Base-by-base conservation (phyloP, 1,284 basidiomycete genomes). In the Taiwanofungus camphoratus region DNA sequence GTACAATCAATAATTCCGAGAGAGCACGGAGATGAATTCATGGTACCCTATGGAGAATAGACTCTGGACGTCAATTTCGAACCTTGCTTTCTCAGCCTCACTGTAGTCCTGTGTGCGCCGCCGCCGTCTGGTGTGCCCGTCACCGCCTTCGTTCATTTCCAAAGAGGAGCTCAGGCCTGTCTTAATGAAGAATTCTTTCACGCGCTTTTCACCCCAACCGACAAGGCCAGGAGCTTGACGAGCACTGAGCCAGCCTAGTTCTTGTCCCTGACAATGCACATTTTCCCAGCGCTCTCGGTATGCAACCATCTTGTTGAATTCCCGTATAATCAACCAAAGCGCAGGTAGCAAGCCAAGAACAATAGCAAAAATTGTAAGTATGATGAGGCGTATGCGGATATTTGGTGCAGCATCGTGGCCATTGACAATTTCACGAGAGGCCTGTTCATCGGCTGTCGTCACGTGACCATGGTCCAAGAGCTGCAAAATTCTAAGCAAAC, bases 231-330 rank as follows among this genome's bases (percentile, higher is more conserved):
- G 79, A 9, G 78, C 82, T 23, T 69, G 60, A 12, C 64, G 65
- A 0, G 72, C 76, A 52, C 77, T 79, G 29, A 86, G 63, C 82
- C 83, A 88, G 4, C 79, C 86, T 65, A 92, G 73, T 53, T 90
- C 85, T 49, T 79, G 68, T 0, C 77, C 76, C 41, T 74, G 74
- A 54, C 87, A 87, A 42, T 72, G 76, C 0, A 79, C 64, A 13
- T 76, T 68, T 3, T 79, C 58, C 77, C 87, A 90, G 18, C 70
- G 68, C 39, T 67, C 64, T 31, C 79, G 71, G 55, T 77, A 80
- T 3, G 63, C 68, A 3, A 74, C 70, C 4, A 86, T 62, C 9
- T 58, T 63, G 49, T 72, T 74, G 55, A 86, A 82, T 58, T 87
- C 79, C 48, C 67, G 69, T 34, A 85, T 53, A n/a, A 89, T 71